A percentile compares a stretch with the other conserved stretches of the same genome.
Evolutionary conservation across 1,139 yeast genomes (phyloP).

Genomic region (Taphrina communis): DNA sequence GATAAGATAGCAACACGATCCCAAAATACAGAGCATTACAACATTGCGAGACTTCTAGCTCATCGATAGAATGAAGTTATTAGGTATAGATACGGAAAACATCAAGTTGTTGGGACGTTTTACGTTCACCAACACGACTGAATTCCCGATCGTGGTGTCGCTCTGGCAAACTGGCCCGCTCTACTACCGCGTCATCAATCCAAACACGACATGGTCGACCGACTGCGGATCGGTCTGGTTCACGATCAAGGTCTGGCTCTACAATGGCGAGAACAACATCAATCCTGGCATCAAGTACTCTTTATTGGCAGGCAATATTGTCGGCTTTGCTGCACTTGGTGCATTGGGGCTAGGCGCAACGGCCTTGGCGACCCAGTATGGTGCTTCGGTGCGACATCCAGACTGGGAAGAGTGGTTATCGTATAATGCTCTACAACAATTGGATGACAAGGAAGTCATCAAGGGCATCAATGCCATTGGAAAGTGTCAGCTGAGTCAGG

Average conservation of each 20-base stretch:
- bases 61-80: slow-evolving; percentile 2
- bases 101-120: slow-evolving; percentile 10
- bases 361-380: slow-evolving; percentile 12
- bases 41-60: too few relatives aligned
- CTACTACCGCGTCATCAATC: slow-evolving; percentile 12
- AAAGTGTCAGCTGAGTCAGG: slow-evolving; percentile 7
- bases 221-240: slow-evolving; percentile 19
- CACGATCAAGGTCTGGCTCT: slow-evolving; percentile 21
- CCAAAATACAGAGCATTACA: too few relatives aligned
- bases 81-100: slow-evolving; percentile 14
- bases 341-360: slow-evolving; percentile 22
- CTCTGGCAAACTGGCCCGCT: slow-evolving; percentile 25
- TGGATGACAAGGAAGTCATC: slow-evolving; percentile 11
- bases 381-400: slow-evolving; percentile 17
- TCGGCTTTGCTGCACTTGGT: slow-evolving; percentile 16
- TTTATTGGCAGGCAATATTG: slow-evolving; percentile 18
- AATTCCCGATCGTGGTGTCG: slow-evolving; percentile 24
- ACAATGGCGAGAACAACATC: slow-evolving; percentile 24
- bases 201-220: slow-evolving; percentile 23
- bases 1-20: too few relatives aligned
- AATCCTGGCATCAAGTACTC: slow-evolving; percentile 25
- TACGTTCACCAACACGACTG: slow-evolving; percentile 26
- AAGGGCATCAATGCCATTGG: slow-evolving; percentile 6
- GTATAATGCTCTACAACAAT: not conserved
- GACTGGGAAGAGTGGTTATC: slow-evolving; percentile 29